Evolutionary conservation across 148 eudicot genomes (phyloP).

Genomic region (Vaccinium corymbosum): DNA sequence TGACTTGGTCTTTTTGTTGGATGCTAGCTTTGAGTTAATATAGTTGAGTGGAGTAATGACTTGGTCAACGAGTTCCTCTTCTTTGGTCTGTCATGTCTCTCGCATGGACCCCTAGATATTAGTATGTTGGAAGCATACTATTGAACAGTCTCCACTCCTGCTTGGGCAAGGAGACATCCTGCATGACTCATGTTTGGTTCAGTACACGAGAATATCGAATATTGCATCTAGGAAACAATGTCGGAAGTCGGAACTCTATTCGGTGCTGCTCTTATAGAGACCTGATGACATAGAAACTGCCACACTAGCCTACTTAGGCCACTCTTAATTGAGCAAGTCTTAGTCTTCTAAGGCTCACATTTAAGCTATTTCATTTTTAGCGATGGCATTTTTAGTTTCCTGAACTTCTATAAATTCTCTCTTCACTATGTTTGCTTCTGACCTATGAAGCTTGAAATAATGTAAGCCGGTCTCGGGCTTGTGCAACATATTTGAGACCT

Average conservation of each 20-base stretch:
- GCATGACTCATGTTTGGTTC: background rate
- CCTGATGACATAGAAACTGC: background rate
- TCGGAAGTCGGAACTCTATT: background rate
- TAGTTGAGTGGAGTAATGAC: background rate
- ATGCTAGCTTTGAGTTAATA: background rate
- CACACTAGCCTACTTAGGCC: background rate
- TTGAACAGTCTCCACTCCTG: background rate
- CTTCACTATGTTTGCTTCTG: background rate
- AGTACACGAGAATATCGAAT: background rate
- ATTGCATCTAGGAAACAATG: background rate
- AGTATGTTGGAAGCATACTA: background rate
- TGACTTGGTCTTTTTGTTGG: background rate
- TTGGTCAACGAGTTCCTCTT: background rate
- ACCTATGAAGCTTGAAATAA: background rate
- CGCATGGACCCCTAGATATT: background rate
- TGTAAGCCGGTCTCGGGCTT: background rate
- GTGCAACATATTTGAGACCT: background rate
- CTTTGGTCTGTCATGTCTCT: background rate
- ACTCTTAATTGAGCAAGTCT: background rate
- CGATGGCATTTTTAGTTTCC: background rate
- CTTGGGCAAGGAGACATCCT: background rate
- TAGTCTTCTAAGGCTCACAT: background rate
- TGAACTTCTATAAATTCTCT: background rate
- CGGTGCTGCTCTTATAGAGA: background rate
- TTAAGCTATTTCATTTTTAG: background rate